Base-by-base conservation (phyloP, 192 early-diverging fungal species). In the Obelidium mucronatum region DNA sequence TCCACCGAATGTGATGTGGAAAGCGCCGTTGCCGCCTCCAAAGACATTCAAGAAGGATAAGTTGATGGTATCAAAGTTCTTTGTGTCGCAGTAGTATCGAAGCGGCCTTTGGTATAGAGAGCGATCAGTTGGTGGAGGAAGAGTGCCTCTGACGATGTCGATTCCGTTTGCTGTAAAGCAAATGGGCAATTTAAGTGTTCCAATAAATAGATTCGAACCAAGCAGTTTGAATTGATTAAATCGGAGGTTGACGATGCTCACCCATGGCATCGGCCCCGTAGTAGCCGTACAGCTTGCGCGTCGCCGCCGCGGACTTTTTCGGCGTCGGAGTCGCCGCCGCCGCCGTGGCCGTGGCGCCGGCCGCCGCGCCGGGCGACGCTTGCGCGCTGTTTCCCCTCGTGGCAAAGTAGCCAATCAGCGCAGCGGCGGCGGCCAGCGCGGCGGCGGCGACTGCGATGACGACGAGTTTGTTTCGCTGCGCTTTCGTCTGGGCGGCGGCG, bases 51-150 rank as follows among this genome's bases (percentile, higher is more conserved):
- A 40, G 35, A 72, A 72, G 54, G 69, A 51, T 8, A 72, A 54
- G 36, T 72, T 72, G 69, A 72, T 72, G 30, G 52, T 39, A 30
- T 72, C 69, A 59, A 59, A 72, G 69, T 59, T 35, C 11, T 35
- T 35, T 13, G 69, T 72, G 54, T 72, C 40, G 37, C 69, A 72
- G 69, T 72, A 72, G 39, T 72, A 72, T 1, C 13, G 8, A 8
- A 72, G 54, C 6, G n/a, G 28, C 69, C 40, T 40, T 17, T 67
- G 66, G 44, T 51, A 67, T 19, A 51, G 22, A 24, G 22, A 30
- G 8, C 40, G 31, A 15, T 67, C 24, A 0, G 39, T 48, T 0
- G 42, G 28, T 4, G 67, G 67, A 1, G 69, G 56, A 31, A 72
- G 36, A 19, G 69, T 72, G 11, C 54, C 69, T 31, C 24, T 22